phyloP scores from a whole-genome alignment of 2,329 filamentous ascomycete genomes.

The Colletotrichum tropicicola region DNA sequence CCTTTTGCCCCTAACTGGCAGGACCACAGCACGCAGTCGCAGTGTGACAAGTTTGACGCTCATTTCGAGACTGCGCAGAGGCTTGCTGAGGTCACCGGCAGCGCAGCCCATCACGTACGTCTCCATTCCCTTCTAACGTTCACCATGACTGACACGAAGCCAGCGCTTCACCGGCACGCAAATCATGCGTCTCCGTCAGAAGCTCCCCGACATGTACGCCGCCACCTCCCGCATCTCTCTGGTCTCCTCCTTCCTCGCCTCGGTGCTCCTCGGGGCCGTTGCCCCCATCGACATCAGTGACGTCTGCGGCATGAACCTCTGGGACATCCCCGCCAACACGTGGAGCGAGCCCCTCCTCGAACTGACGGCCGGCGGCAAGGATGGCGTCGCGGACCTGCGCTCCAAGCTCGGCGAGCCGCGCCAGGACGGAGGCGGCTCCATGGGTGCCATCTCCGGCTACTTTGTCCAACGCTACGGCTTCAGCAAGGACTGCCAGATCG shows the following conservation, averaged over 20 bases:
- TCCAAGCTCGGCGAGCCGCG: conserved; percentile 83
- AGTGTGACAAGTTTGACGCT: conserved; percentile 89
- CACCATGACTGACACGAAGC: conserved; percentile 7
- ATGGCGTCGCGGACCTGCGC: conserved; percentile 69
- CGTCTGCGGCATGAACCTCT: conserved; percentile 96
- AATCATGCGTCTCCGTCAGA: conserved; percentile 86
- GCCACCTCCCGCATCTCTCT: conserved; percentile 87
- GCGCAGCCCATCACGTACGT: conserved; percentile 91
- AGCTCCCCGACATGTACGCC: conserved; percentile 82
- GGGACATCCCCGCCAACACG: conserved; percentile 80
- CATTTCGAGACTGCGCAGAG: conserved; percentile 71
- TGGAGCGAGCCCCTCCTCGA: conserved; percentile 82
- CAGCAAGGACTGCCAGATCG: conserved; percentile 75
- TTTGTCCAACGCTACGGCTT: conserved; percentile 85
- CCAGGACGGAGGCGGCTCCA: conserved; percentile 80
- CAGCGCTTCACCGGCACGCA: conserved; percentile 97
- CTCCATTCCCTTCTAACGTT: not conserved
- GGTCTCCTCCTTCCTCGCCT: conserved; percentile 94
- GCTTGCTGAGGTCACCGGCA: conserved; percentile 85
- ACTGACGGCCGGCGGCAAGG: conserved; percentile 72
- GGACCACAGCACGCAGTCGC: conserved; percentile 90
- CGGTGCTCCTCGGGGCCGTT: conserved; percentile 83
- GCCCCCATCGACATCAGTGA: conserved; percentile 94
- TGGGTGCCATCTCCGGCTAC: conserved; percentile 81
- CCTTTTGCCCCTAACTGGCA: conserved; percentile 97